Percentiles rank a stretch among this genome's conserved stretches.
phyloP scores from a whole-genome alignment of 1,139 yeast species.

The Pichia sp. region DNA sequence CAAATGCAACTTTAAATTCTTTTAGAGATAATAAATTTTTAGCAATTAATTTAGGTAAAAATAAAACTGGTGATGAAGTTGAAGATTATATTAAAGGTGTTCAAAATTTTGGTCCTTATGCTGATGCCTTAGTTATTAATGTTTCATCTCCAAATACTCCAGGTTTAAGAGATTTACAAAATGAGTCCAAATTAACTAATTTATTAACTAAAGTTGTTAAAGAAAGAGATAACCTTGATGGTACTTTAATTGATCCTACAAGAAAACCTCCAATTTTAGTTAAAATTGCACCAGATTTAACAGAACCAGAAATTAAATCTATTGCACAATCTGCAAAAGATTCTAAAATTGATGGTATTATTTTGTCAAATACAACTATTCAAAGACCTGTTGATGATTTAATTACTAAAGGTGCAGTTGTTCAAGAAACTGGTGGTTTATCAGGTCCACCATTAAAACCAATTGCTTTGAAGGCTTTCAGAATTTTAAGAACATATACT shows the following conservation, averaged over 20 bases:
- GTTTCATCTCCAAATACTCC: slow-evolving; percentile 98
- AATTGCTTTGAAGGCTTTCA: slow-evolving; percentile 63
- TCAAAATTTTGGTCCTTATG: slow-evolving; percentile 68
- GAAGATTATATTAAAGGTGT: slow-evolving; percentile 85
- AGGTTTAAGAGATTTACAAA: slow-evolving; percentile 82
- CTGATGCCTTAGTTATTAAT: slow-evolving; percentile 84
- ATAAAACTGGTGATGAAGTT: slow-evolving; percentile 85
- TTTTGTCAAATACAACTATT: slow-evolving; percentile 86
- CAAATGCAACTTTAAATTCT: slow-evolving; percentile 43
- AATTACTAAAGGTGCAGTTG: slow-evolving; percentile 41
- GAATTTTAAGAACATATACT: slow-evolving; percentile 63
- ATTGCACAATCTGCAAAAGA: slow-evolving; percentile 76
- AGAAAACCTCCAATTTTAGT: slow-evolving; percentile 71
- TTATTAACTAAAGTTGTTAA: slow-evolving; percentile 59
- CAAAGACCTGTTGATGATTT: slow-evolving; percentile 58
- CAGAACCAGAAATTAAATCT: slow-evolving; percentile 72
- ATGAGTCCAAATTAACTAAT: slow-evolving; percentile 62
- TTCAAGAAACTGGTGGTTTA: slow-evolving; percentile 73
- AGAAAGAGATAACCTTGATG: slow-evolving; percentile 46
- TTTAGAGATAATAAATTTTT: slow-evolving; percentile 60
- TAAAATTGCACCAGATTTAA: slow-evolving; percentile 89
- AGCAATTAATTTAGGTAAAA: slow-evolving; percentile 85
- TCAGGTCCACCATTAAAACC: slow-evolving; percentile 93
- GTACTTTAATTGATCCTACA: slow-evolving; percentile 35
- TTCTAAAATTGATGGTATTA: slow-evolving; percentile 83